Base-by-base conservation (phyloP, 2,329 filamentous ascomycete species). In the Claviceps sp. region DNA sequence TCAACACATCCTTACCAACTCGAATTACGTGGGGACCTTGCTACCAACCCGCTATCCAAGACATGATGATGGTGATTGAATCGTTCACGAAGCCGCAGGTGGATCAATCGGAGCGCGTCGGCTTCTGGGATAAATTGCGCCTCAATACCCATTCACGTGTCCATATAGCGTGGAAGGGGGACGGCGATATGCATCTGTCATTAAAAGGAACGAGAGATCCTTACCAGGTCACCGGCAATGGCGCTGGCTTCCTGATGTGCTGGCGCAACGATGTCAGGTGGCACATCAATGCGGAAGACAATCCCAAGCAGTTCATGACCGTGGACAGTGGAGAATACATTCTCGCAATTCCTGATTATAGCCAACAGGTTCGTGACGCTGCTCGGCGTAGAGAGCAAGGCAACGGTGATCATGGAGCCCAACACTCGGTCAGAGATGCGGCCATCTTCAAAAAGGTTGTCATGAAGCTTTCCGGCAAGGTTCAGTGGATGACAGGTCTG, bases 31-130 rank as follows among this genome's bases (percentile, higher is more conserved):
- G 93, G 94, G 90, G 90, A 7, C 90, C 93, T 45, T 95, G 90
- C 2, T 98, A 97, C 62, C 94, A 98, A 62, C 93, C 94, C 29
- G 91, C 91, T 1, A 91, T 98, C 47, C 93, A 98, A 66, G 94
- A 98, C 63, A 95, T 97, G 86, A 98, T 98, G 93, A 96, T 97
- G 79, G 90, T 90, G 26, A 86, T 98, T 55, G 93, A 98, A 68
- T 91, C 87, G 2, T 97, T 98, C 65, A 96, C 91, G 1, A 98
- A 98, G 64, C 88, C 91, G 7, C 90, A 91, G 56, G 76, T 96
- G 29, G 94, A 98, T 65, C 85, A 87, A 1, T 97, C 93, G 0
- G 94, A 98, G 57, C 79, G 86, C 52, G 88, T 95, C 46, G 93
- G 93, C 3, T 98, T 98, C 71, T 98, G 93, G 93, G 93, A 98